phyloP scores from a whole-genome alignment of 352 stramenopile species.

The Thalassiosira livingstoniorum region DNA sequence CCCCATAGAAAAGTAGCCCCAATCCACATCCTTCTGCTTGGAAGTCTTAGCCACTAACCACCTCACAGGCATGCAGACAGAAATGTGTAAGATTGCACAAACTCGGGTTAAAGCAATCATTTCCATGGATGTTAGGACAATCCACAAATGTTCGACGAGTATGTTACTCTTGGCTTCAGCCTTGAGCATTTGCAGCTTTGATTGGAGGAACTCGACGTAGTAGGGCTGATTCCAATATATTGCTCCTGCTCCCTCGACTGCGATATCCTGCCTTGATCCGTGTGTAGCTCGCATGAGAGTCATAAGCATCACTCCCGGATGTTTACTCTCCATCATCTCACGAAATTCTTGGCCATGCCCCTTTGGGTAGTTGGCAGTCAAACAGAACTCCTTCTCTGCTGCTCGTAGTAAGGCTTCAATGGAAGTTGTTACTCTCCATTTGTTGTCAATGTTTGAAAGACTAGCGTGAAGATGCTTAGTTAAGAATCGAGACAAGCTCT shows the following conservation, averaged over 20 bases:
- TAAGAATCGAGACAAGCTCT: constrained; percentile 14
- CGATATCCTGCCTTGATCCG: constrained; percentile 37
- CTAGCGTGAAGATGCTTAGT: background rate
- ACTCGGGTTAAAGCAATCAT: constrained; percentile 16
- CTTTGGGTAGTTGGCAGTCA: constrained; percentile 42
- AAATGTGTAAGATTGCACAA: constrained; percentile 26
- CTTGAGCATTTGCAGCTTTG: background rate
- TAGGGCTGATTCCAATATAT: constrained; percentile 41
- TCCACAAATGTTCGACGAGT: constrained; percentile 26
- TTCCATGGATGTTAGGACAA: constrained; percentile 24
- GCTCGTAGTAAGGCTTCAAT: constrained; percentile 17
- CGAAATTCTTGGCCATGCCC: constrained; percentile 32
- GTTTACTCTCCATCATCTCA: constrained; percentile 26
- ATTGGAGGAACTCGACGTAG: constrained; percentile 18
- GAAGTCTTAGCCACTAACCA: constrained; percentile 33
- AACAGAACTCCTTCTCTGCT: constrained; percentile 42
- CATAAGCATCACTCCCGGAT: constrained; percentile 24
- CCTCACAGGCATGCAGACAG: constrained; percentile 31
- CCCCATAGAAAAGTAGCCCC: constrained; percentile 21
- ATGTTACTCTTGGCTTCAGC: constrained; percentile 19
- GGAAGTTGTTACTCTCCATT: background rate
- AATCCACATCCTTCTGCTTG: constrained; percentile 5
- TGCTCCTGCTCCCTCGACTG: constrained; percentile 11
- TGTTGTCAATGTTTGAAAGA: constrained; percentile 15
- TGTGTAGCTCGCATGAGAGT: constrained; percentile 6